These are phyloP conservation scores for Scleromitrula shiraiana DNA, from an alignment of 2,329 filamentous ascomycete genomes.

Conservation along the genomic window DNA sequence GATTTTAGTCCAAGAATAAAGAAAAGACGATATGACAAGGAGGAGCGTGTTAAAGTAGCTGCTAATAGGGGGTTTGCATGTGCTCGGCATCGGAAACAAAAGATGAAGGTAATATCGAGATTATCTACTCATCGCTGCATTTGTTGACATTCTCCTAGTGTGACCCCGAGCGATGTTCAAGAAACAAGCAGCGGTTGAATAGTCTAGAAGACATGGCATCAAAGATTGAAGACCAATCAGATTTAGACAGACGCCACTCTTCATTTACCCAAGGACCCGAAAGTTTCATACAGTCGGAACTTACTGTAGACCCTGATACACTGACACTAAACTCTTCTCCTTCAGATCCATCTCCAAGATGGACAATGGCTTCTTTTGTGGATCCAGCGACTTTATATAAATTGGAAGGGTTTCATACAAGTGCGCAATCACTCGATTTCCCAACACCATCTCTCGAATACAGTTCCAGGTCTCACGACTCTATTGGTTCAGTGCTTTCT, in stretches of 20 bases:
- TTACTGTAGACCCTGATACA: not conserved
- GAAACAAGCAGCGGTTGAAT: slow-evolving; percentile 7
- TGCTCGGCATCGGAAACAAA: slow-evolving; percentile 13
- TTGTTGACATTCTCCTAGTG: slow-evolving; percentile 2
- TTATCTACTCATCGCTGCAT: not conserved
- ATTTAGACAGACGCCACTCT: slow-evolving; percentile 1
- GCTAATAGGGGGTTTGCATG: slow-evolving; percentile 17
- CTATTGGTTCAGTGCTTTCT: slow-evolving; percentile 4
- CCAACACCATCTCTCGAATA: slow-evolving; percentile 6
- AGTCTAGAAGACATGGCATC: slow-evolving; percentile 5
- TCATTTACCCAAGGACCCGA: slow-evolving; percentile 4
- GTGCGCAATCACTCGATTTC: slow-evolving; percentile 4
- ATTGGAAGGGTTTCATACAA: slow-evolving; percentile 6
- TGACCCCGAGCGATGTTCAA: slow-evolving; percentile 10
- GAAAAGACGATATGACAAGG: slow-evolving; percentile 12
- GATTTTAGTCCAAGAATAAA: slow-evolving; percentile 10
- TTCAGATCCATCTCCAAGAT: not conserved
- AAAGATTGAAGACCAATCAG: not conserved
- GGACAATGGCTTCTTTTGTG: slow-evolving; percentile 3
- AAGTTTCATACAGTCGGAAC: not conserved
- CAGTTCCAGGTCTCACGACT: slow-evolving; percentile 8
- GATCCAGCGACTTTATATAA: slow-evolving; percentile 7
- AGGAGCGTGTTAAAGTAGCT: slow-evolving; percentile 14
- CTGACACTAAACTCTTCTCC: not conserved
- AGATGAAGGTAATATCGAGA: slow-evolving; percentile 13